Evolutionary conservation across 2,329 filamentous ascomycete genomes (phyloP).

Genomic region (Tolypocladium tundrense): DNA sequence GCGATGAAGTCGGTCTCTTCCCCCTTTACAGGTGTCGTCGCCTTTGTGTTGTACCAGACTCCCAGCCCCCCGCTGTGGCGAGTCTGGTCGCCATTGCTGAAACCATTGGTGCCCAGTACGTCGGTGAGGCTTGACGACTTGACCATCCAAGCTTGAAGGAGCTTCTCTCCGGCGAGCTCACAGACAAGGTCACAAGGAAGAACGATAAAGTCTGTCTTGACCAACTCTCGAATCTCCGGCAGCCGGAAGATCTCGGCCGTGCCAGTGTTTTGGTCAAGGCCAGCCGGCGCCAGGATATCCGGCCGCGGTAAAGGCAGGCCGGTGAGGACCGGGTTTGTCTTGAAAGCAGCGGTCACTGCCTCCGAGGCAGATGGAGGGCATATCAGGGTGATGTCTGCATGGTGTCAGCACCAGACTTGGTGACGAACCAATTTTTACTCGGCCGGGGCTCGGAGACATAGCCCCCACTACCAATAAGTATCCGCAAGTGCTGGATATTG

Average conservation of each 20-base stretch:
- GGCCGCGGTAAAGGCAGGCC: constrained; percentile 62
- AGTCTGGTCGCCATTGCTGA: constrained; percentile 25
- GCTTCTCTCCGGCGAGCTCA: constrained; percentile 70
- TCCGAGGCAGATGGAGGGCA: constrained; percentile 54
- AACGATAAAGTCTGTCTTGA: constrained; percentile 80
- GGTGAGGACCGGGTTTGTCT: constrained; percentile 69
- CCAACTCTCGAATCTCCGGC: constrained; percentile 66
- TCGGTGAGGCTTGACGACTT: constrained; percentile 60
- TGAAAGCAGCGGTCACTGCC: constrained; percentile 60
- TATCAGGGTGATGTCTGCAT: constrained; percentile 51
- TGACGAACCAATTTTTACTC: background rate
- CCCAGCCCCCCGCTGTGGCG: constrained; percentile 66
- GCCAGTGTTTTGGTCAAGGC: constrained; percentile 72
- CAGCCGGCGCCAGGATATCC: constrained; percentile 64
- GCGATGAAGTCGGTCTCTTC: constrained; percentile 91
- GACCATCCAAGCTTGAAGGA: constrained; percentile 89
- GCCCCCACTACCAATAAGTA: background rate
- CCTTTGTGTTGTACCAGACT: constrained; percentile 84
- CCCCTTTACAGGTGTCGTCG: constrained; percentile 66
- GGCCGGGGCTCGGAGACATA: too few relatives aligned
- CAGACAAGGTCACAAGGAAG: constrained; percentile 91
- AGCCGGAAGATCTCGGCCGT: constrained; percentile 83
- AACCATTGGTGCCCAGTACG: constrained; percentile 39
- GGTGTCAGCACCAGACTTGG: constrained; percentile 10
- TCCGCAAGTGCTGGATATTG: background rate